Conservation (phyloP, 208 protist genomes). For the Angomonas ambiguus region DNA sequence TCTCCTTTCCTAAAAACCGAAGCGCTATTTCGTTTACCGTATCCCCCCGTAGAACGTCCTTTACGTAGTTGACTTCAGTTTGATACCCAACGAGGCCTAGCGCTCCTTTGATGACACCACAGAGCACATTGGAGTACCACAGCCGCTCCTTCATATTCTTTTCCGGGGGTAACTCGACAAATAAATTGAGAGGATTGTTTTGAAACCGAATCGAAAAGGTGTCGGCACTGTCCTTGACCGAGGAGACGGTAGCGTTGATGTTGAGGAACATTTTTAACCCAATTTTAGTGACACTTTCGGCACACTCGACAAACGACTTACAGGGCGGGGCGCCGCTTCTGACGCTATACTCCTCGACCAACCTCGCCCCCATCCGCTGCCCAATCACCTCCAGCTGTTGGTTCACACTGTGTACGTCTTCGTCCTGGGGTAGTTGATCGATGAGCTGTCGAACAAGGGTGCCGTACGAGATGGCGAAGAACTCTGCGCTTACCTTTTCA, state of each 20-base stretch:
- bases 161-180: slow-evolving; percentile 95
- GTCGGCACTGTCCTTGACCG: slow-evolving; percentile 74
- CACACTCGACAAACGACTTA: slow-evolving; percentile 91
- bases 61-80: slow-evolving; percentile 75
- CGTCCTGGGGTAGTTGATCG: slow-evolving; percentile 87
- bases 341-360: slow-evolving; percentile 97
- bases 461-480: slow-evolving; percentile 97
- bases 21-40: slow-evolving; percentile 86
- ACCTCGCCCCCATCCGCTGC: slow-evolving; percentile 94
- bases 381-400: slow-evolving; percentile 95
- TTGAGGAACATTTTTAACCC: slow-evolving; percentile 97
- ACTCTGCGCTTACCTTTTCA: slow-evolving; percentile 91
- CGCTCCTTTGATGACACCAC: slow-evolving; percentile 94
- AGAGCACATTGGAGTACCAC: slow-evolving; percentile 96
- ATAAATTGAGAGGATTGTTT: slow-evolving; percentile 96
- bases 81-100: slow-evolving; percentile 92
- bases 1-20: slow-evolving; percentile 68
- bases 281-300: slow-evolving; percentile 93
- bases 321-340: slow-evolving; percentile 80
- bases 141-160: slow-evolving; percentile 73
- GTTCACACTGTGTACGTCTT: slow-evolving; percentile 94
- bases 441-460: slow-evolving; percentile 95
- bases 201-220: slow-evolving; percentile 91
- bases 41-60: slow-evolving; percentile 88
- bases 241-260: slow-evolving; percentile 77